Evolutionary conservation across 169 alveolate species (phyloP).

Genomic region (Plasmodium reichenowi): DNA sequence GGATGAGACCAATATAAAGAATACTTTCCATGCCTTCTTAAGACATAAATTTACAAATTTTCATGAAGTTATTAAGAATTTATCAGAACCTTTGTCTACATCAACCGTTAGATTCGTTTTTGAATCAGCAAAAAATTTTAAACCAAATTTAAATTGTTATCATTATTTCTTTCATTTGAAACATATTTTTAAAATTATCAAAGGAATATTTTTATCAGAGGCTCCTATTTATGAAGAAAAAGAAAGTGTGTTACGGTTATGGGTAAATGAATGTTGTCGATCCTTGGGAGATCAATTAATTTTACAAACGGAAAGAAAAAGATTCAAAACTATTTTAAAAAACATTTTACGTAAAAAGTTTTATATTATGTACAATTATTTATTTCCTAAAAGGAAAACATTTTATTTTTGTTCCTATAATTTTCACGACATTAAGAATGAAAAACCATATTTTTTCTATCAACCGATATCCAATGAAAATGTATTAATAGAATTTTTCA

Average conservation of each 20-base stretch:
- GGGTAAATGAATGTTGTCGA: slow-evolving; percentile 75
- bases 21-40: slow-evolving; percentile 63
- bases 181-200: slow-evolving; percentile 63
- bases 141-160: slow-evolving; percentile 72
- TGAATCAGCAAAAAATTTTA: slow-evolving; percentile 53
- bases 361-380: slow-evolving; percentile 53
- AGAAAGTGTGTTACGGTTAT: slow-evolving; percentile 69
- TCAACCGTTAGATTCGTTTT: slow-evolving; percentile 59
- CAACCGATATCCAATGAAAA: slow-evolving; percentile 69
- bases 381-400: slow-evolving; percentile 58
- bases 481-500: slow-evolving; percentile 53
- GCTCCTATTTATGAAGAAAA: slow-evolving; percentile 78
- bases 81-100: slow-evolving; percentile 65
- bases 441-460: slow-evolving; percentile 70
- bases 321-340: slow-evolving; percentile 70
- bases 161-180: slow-evolving; percentile 75
- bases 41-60: slow-evolving; percentile 75
- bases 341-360: slow-evolving; percentile 71
- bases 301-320: slow-evolving; percentile 44
- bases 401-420: slow-evolving; percentile 75
- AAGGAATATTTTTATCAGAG: slow-evolving; percentile 73
- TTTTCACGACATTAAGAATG: slow-evolving; percentile 75
- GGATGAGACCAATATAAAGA: slow-evolving; percentile 60
- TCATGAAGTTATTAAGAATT: slow-evolving; percentile 74
- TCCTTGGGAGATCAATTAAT: slow-evolving; percentile 67